These are phyloP conservation scores for Paraphaeosphaeria sporulosa DNA, from an alignment of 2,329 filamentous ascomycete species.

Conservation along the genomic window DNA sequence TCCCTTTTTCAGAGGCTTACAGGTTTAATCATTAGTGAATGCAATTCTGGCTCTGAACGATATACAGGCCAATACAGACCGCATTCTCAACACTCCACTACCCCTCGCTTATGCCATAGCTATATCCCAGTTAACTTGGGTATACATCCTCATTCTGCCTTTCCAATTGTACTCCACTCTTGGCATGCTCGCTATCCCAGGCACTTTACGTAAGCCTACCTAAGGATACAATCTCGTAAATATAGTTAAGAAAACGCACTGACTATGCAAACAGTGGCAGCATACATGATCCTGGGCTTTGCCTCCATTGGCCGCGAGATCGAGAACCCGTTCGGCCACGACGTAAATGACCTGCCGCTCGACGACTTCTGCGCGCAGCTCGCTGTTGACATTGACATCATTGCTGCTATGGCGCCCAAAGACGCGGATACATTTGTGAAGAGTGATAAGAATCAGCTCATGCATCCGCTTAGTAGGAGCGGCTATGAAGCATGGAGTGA, in stretches of 20 bases:
- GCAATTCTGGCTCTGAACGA: slow-evolving; percentile 73
- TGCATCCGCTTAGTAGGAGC: slow-evolving; percentile 60
- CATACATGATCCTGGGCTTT: slow-evolving; percentile 84
- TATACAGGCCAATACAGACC: slow-evolving; percentile 72
- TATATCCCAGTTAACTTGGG: slow-evolving; percentile 85
- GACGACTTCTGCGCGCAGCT: slow-evolving; percentile 80
- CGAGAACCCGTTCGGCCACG: slow-evolving; percentile 83
- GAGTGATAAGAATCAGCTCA: slow-evolving; percentile 57
- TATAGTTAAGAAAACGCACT: no score
- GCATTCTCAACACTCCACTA: slow-evolving; percentile 81
- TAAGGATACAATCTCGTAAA: no score
- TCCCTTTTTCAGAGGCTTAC: slow-evolving; percentile 33
- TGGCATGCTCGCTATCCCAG: slow-evolving; percentile 79
- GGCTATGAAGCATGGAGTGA: slow-evolving; percentile 45
- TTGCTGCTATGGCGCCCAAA: slow-evolving; percentile 65
- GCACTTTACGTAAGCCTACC: slow-evolving; percentile 35
- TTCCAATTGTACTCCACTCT: slow-evolving; percentile 76
- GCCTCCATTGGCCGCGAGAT: slow-evolving; percentile 68
- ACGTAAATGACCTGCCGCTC: slow-evolving; percentile 73
- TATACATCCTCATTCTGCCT: slow-evolving; percentile 80
- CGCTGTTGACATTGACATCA: slow-evolving; percentile 75
- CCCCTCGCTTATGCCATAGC: slow-evolving; percentile 84
- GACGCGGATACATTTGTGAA: slow-evolving; percentile 60
- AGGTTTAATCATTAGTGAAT: slow-evolving; percentile 54
- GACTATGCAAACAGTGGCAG: slow-evolving; percentile 52